Conservation (phyloP, 2,329 filamentous ascomycete species). For the Sarocladium brachiariae region DNA sequence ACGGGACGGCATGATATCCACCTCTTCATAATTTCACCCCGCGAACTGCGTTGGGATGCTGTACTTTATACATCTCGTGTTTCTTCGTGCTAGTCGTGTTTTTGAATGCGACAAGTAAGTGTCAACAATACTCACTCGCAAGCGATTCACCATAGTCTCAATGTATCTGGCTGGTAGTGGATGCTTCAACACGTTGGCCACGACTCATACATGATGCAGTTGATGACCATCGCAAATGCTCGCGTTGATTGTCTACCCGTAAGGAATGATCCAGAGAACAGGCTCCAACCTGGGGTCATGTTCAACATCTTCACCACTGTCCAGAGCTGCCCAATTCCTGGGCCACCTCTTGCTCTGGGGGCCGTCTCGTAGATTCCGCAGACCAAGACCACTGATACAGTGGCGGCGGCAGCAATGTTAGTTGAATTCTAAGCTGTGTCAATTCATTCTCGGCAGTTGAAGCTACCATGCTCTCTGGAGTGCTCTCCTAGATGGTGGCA, state of each 20-base stretch:
- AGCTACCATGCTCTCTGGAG: neutral
- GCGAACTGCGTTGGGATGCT: neutral
- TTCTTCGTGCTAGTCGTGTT: too few relatives aligned
- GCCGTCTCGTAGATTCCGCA: constrained; percentile 2
- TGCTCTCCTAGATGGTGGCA: neutral
- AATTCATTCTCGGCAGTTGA: too few relatives aligned
- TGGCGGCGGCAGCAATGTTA: neutral
- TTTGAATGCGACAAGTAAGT: too few relatives aligned
- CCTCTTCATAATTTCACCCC: constrained; percentile 4
- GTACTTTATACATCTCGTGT: constrained; percentile 1
- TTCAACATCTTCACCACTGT: constrained; percentile 20
- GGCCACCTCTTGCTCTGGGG: constrained; percentile 14
- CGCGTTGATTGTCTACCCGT: too few relatives aligned
- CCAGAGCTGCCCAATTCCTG: constrained; percentile 17
- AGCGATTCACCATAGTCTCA: too few relatives aligned
- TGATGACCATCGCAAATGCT: constrained; percentile 55
- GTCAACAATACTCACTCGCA: too few relatives aligned
- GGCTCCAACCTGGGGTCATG: constrained; percentile 20
- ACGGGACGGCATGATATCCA: constrained; percentile 10
- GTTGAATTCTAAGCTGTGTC: neutral
- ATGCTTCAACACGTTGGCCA: too few relatives aligned
- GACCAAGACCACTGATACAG: neutral
- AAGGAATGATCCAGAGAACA: too few relatives aligned
- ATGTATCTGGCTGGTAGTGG: constrained; percentile 30
- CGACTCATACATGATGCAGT: constrained; percentile 48